Evolutionary conservation across 352 stramenopile genomes (phyloP), one percentile per base, ranked within the genome.

Genomic region (Pythium diclinum): DNA sequence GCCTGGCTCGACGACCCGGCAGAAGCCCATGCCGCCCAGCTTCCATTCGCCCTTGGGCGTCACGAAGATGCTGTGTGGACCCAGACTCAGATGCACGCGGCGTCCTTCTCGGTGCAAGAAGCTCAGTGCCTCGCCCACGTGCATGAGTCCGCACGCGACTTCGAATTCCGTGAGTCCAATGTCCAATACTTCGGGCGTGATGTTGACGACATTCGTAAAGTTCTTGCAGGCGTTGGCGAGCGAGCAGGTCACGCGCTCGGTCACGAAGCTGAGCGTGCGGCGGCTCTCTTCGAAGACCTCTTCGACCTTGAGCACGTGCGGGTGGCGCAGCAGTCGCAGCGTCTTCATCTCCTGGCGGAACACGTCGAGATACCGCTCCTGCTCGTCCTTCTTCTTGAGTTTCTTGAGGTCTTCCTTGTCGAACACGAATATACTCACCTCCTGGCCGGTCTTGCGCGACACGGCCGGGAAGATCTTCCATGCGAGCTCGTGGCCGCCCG

Each of bases 31-130:
- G 11, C 91, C 89, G 23, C 88, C 89, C 17, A 97, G 78, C 67
- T 97, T 97, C 87, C 88, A 97, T 67, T 96, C 84, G 58, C 91
- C 91, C 67, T 93, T 96, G 42, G 89, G 84, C 47, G 91, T 96
- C 30, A 97, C 89, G 70, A 97, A 96, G 62, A 97, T 88, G 48
- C 87, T 96, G 56, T 94, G 78, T 28, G 91, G 89, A 6, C 83
- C 77, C 1, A 97, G 57, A 67, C 80, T 96, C 42, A 97, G 63
- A 59, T 97, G 89, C 56, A 97, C 80, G 44, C 89, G 86, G 2
- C 91, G 83, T 21, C 85, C 80, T 73, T 96, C 90, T n/a, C 85
- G 85, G 63, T 97, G 88, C 49, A 97, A 67, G 61, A 96, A 97
- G 67, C 91, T 94, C 38, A 97, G 80, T 64, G 88, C 89, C 65